Evolutionary conservation across 306 rosid genomes (phyloP), one percentile per base, ranked within the genome.

Genomic region (Dalbergia oliveri): DNA sequence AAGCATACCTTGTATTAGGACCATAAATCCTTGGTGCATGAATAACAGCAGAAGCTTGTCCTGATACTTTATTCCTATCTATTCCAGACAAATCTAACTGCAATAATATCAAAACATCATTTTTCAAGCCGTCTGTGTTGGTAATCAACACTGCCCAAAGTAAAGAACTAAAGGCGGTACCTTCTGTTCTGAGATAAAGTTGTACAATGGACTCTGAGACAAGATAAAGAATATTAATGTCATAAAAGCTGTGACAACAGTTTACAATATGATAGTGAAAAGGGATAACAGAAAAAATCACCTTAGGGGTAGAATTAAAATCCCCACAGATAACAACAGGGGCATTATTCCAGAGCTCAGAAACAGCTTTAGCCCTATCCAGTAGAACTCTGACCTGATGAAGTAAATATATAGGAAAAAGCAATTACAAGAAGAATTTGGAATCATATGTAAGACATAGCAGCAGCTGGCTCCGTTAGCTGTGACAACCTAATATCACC

Each of bases 291-390:
- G 39, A 79, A 76, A 75, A 53, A 72, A 66, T 65, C 79, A 95
- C 99, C 98, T 95, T 93, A 1, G 98, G 99, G 13, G 97, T 92
- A 83, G 97, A 95, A 83, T 95, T 95, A 79, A 90, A 95, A 91
- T 95, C 99, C 77, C 99, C 98, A 73, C 99, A 95, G 72, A 93
- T 79, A 81, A 93, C 92, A 75, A 95, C 69, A 35, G 98, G 99
- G 77, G 99, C 91, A 79, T 87, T 88, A 76, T 93, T 81, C 99
- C 99, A 93, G 65, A 80, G 67, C 85, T 90, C 79, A 81, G 98
- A 93, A 75, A 91, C 87, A 82, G 94, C 87, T 51, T 87, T 82
- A 82, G 94, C 99, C 87, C 88, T 90, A 16, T 82, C 89, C 71
- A 95, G 87, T 53, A 95, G 98, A 70, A 84, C 81, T 85, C 99